Base-by-base conservation (phyloP, 2,329 filamentous ascomycete species). In the Pseudocercospora cruenta region DNA sequence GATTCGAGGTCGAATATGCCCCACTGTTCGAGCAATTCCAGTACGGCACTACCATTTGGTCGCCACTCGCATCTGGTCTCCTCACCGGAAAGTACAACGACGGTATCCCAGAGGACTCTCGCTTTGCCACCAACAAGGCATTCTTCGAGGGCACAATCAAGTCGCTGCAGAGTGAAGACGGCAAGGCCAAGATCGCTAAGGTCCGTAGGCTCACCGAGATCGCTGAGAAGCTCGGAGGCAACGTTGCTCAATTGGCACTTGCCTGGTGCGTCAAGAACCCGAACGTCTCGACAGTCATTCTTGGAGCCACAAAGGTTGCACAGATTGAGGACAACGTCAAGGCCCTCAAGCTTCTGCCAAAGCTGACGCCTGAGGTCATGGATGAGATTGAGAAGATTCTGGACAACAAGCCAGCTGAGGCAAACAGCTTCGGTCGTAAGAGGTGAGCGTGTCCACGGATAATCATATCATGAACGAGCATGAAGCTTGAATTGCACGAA, bases 81-180 rank as follows among this genome's bases (percentile, higher is more conserved):
- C 76, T 89, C 62, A 88, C 85, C 7, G 87, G 87, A 72, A 89
- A 89, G 78, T 89, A 89, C 82, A 88, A 88, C 76, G 82, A 88
- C 68, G 86, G 86, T 62, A 86, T 88, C 62, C 86, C 86, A 16
- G 82, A 86, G 71, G 86, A 84, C 72, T 88, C 85, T 45, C 85
- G 87, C 39, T 88, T 88, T 71, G 85, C 85, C 62, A 85, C 81
- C 70, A 86, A 87, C 78, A 82, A 84, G 67, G 83, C 83, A 60
- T 83, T 84, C 71, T 89, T 89, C 77, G 84, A 85, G 70, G 81
- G 83, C 71, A 85, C 83, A 19, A 82, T 88, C 66, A 82, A 83
- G 71, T 78, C 78, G 59, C 81, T 86, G 62, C 80, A 84, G 75
- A 80, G 73, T 36, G 80, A 81, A 8, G 83, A 83, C 68, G 83